Evolutionary conservation across 2,329 filamentous ascomycete genomes (phyloP).

Genomic region (Ceratocystiopsis sp.): DNA sequence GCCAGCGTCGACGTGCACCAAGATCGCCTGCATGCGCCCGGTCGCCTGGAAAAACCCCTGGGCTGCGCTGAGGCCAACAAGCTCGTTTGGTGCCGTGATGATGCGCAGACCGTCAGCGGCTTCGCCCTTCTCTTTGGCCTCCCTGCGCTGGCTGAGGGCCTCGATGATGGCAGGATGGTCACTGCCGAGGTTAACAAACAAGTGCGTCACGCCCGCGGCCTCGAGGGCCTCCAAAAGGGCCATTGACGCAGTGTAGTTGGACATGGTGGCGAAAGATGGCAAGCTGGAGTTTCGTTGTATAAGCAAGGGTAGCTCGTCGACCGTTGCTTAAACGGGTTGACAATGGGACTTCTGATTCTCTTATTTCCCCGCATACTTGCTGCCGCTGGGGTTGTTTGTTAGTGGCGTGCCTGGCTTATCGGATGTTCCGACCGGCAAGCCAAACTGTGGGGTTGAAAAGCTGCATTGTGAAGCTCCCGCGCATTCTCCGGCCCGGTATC

Average conservation of each 20-base stretch:
- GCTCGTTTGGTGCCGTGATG: neutral
- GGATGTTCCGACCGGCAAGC: no score
- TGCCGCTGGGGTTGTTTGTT: no score
- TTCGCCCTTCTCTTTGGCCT: neutral
- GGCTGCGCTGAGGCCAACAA: neutral
- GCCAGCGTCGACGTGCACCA: neutral
- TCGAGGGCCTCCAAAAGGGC: conserved; percentile 27
- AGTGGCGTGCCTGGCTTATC: no score
- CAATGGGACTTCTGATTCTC: no score
- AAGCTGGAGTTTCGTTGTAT: no score
- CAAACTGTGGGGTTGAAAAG: no score
- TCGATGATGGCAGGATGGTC: conserved; percentile 1
- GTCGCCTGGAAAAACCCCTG: neutral
- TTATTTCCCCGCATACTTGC: no score
- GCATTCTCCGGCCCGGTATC: no score
- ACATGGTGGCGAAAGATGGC: no score
- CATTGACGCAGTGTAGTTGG: neutral
- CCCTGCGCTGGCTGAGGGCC: neutral
- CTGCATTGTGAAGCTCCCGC: no score
- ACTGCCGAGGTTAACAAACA: neutral
- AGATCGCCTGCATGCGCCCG: neutral
- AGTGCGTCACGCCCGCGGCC: neutral
- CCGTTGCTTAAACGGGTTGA: no score
- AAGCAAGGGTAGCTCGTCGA: no score
- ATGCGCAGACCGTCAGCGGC: neutral